Conservation (phyloP, 805 yeast genomes). For the Citeromyces nyonsensis region DNA sequence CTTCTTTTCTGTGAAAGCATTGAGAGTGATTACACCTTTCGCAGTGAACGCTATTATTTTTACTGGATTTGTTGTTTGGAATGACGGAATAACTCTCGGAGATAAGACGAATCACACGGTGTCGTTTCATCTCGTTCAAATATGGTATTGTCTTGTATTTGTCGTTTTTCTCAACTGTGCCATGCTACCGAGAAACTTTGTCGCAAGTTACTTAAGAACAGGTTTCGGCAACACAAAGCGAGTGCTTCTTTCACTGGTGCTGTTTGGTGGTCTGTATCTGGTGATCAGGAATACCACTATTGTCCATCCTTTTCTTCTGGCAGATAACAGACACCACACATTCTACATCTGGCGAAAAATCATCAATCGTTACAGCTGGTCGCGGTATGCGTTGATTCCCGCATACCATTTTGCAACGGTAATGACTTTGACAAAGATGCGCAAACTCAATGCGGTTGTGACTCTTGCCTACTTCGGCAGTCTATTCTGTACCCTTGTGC, state of each 20-base stretch:
- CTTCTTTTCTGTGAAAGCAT: slow-evolving; percentile 2
- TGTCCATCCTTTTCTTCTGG: slow-evolving; percentile 79
- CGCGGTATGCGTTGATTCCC: slow-evolving; percentile 40
- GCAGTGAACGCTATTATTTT: slow-evolving; percentile 35
- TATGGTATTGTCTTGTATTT: slow-evolving; percentile 65
- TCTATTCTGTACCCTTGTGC: slow-evolving; percentile 47
- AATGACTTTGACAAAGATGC: slow-evolving; percentile 6
- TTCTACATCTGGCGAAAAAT: slow-evolving; percentile 71
- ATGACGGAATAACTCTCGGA: slow-evolving; percentile 83
- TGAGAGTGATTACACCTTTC: slow-evolving; percentile 28
- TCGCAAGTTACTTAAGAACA: slow-evolving; percentile 22
- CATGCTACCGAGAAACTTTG: slow-evolving; percentile 23
- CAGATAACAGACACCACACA: slow-evolving; percentile 90
- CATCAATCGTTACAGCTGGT: slow-evolving; percentile 29
- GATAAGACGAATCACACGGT: slow-evolving; percentile 77
- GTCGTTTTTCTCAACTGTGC: slow-evolving; percentile 57
- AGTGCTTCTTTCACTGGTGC: slow-evolving; percentile 6
- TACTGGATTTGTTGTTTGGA: slow-evolving; percentile 37
- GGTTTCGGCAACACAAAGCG: slow-evolving; percentile 10
- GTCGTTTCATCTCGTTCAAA: slow-evolving; percentile 61
- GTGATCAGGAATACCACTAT: slow-evolving; percentile 47
- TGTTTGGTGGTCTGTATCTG: slow-evolving; percentile 20
- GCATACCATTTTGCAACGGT: slow-evolving; percentile 45
- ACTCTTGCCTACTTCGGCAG: slow-evolving; percentile 36
- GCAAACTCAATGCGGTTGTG: slow-evolving; percentile 16